These are phyloP conservation scores for Auriculariales sp. DNA, from an alignment of 768 basidiomycete genomes.

Conservation along the genomic window DNA sequence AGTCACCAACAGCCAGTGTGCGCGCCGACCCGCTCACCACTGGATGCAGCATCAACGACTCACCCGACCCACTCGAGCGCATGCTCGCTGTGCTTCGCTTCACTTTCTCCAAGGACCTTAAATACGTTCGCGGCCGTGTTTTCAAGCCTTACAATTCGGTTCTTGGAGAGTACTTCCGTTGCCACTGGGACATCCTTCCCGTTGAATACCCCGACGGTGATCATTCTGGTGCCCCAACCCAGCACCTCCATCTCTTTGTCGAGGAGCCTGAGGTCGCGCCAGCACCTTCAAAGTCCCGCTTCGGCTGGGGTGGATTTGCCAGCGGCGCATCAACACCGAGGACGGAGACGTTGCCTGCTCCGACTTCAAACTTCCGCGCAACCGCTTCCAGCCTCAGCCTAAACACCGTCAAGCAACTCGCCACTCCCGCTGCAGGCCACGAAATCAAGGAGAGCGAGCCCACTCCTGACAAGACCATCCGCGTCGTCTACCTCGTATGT, in stretches of 20 bases:
- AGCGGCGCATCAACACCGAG: not conserved
- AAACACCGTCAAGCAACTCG: slow-evolving; percentile 15
- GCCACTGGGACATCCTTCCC: slow-evolving; percentile 73
- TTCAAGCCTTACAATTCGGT: slow-evolving; percentile 90
- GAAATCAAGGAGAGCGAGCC: slow-evolving; percentile 19
- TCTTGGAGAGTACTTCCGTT: slow-evolving; percentile 77
- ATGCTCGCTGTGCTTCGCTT: slow-evolving; percentile 89
- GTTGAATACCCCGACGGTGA: slow-evolving; percentile 32
- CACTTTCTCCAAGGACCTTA: slow-evolving; percentile 85
- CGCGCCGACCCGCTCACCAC: not conserved
- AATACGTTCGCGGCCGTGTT: slow-evolving; percentile 80
- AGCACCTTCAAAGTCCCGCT: slow-evolving; percentile 4
- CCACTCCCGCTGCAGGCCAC: slow-evolving; percentile 13
- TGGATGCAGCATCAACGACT: slow-evolving; percentile 69
- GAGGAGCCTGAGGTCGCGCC: slow-evolving; percentile 11
- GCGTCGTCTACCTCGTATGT: slow-evolving; percentile 52
- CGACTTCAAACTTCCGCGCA: slow-evolving; percentile 34
- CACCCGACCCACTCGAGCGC: slow-evolving; percentile 80
- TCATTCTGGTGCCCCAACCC: slow-evolving; percentile 29
- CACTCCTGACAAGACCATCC: slow-evolving; percentile 28
- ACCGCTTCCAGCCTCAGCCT: slow-evolving; percentile 46
- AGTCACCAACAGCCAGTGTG: not conserved
- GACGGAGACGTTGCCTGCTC: slow-evolving; percentile 21
- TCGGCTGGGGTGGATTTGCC: not conserved
- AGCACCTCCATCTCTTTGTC: slow-evolving; percentile 19